These are phyloP conservation scores for Trichosanthes cucumerina DNA, from an alignment of 306 rosid genomes.

Conservation along the genomic window DNA sequence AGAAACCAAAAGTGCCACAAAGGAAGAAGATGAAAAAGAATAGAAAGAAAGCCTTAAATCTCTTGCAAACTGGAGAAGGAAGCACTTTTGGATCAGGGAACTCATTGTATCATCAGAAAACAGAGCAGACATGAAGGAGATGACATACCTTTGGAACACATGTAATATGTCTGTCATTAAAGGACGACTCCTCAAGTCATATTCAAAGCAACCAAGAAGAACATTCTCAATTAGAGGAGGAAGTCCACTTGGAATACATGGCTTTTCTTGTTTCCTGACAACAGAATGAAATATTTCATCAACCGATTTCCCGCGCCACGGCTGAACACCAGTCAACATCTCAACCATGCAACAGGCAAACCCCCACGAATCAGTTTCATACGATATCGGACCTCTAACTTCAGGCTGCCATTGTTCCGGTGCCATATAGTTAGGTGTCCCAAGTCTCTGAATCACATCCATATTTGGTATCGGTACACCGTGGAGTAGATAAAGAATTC, in stretches of 20 bases:
- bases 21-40: background rate
- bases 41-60: background rate
- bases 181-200: slow-evolving; percentile 87
- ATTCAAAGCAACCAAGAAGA: slow-evolving; percentile 82
- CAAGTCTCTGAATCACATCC: slow-evolving; percentile 56
- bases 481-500: slow-evolving; percentile 62
- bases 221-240: slow-evolving; percentile 63
- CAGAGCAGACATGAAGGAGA: background rate
- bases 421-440: slow-evolving; percentile 94
- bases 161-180: slow-evolving; percentile 49
- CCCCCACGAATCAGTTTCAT: slow-evolving; percentile 92
- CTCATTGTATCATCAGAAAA: background rate
- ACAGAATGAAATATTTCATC: slow-evolving; percentile 46
- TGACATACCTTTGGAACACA: slow-evolving; percentile 55
- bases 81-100: background rate
- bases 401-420: slow-evolving; percentile 97
- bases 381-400: slow-evolving; percentile 73
- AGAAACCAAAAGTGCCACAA: background rate
- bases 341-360: slow-evolving; percentile 81
- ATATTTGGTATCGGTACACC: slow-evolving; percentile 47
- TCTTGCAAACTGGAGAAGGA: background rate
- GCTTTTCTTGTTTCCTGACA: slow-evolving; percentile 69
- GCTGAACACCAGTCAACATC: slow-evolving; percentile 79
- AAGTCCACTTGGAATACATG: slow-evolving; percentile 67
- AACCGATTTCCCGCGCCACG: slow-evolving; percentile 69